phyloP scores from a whole-genome alignment of 2,329 filamentous ascomycete genomes.

The Aspergillus chevalieri region DNA sequence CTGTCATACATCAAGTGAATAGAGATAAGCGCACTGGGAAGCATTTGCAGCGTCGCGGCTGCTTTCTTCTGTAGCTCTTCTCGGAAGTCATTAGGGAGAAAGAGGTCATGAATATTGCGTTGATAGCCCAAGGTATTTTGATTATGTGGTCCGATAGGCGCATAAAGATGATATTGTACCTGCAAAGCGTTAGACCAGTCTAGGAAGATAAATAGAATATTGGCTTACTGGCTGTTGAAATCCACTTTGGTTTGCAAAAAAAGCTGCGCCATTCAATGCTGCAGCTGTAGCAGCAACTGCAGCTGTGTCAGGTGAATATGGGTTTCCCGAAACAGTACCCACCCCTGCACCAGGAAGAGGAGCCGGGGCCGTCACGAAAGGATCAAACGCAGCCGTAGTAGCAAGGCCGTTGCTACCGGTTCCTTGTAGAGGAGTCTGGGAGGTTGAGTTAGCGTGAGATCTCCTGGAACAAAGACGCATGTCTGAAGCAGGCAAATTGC shows the following conservation, averaged over 20 bases:
- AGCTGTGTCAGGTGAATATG: slow-evolving; percentile 68
- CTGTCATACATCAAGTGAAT: not conserved
- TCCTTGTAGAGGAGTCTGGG: slow-evolving; percentile 31
- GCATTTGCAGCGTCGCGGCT: slow-evolving; percentile 75
- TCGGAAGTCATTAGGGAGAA: slow-evolving; percentile 76
- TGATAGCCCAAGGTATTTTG: slow-evolving; percentile 81
- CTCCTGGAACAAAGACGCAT: slow-evolving; percentile 1
- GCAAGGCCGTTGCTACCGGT: slow-evolving; percentile 50
- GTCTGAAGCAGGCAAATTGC: slow-evolving; percentile 7
- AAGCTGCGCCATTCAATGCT: slow-evolving; percentile 56
- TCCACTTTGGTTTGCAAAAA: slow-evolving; percentile 55
- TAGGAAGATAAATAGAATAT: not conserved
- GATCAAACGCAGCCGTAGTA: slow-evolving; percentile 52
- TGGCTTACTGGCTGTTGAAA: slow-evolving; percentile 59
- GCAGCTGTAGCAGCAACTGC: slow-evolving; percentile 11
- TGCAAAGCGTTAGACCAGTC: slow-evolving; percentile 23
- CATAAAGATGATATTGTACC: slow-evolving; percentile 90
- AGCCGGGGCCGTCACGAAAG: slow-evolving; percentile 57
- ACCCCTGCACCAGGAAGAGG: slow-evolving; percentile 44
- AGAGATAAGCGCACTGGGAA: slow-evolving; percentile 57
- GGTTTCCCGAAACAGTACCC: slow-evolving; percentile 55
- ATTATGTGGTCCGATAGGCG: slow-evolving; percentile 73
- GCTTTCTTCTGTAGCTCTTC: slow-evolving; percentile 86
- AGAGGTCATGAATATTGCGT: slow-evolving; percentile 81
- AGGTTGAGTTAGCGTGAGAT: slow-evolving; percentile 11